Evolutionary conservation across 495 filamentous ascomycete species (phyloP).

Genomic region (Penicillium desertorum): DNA sequence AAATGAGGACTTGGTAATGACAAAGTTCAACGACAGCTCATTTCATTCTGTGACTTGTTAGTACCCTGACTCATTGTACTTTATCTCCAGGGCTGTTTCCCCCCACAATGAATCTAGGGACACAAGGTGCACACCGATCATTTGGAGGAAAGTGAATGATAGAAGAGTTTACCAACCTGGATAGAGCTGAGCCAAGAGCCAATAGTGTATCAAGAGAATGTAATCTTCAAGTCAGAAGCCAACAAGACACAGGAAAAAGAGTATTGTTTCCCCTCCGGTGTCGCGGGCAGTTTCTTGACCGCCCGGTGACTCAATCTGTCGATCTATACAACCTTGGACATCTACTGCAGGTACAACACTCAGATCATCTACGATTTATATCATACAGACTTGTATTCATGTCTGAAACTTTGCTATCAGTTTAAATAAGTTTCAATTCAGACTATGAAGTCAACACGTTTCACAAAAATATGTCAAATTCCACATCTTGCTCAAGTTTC

Average conservation of each 20-base stretch:
- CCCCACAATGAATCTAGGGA: constrained; percentile 26
- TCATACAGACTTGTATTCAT: background rate
- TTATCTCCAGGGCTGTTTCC: constrained; percentile 17
- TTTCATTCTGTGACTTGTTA: constrained; percentile 38
- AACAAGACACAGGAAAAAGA: background rate
- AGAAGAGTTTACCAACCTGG: constrained; percentile 4
- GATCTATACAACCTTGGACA: background rate
- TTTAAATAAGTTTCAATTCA: background rate
- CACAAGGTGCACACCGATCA: constrained; percentile 18
- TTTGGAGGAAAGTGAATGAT: background rate
- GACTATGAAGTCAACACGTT: background rate
- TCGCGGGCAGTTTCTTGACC: constrained; percentile 34
- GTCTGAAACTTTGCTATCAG: background rate
- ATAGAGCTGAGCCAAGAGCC: constrained; percentile 13
- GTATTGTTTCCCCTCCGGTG: constrained; percentile 37
- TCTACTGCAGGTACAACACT: background rate
- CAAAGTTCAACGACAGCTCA: constrained; percentile 21
- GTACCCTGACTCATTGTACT: constrained; percentile 12
- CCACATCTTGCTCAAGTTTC: background rate
- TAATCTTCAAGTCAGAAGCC: background rate
- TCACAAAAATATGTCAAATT: background rate
- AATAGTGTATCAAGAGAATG: constrained; percentile 12
- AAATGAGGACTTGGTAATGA: constrained; percentile 6
- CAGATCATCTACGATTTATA: background rate
- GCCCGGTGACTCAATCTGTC: constrained; percentile 22